Evolutionary conservation across 805 yeast genomes (phyloP).

Genomic region (Candida vaughaniae): DNA sequence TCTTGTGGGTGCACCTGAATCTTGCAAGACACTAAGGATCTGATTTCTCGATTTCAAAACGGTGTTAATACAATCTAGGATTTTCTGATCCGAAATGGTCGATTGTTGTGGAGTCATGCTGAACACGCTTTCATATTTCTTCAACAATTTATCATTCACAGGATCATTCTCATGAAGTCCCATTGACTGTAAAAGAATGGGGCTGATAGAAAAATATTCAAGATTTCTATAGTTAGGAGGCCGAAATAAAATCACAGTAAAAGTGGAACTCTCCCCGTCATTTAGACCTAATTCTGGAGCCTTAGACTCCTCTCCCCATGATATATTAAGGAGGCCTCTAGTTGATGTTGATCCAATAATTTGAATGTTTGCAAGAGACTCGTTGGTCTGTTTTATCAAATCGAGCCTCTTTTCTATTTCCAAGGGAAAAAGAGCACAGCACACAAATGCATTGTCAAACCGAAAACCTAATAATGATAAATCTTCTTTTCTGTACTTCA

Average conservation of each 20-base stretch:
- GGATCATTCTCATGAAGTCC: slow-evolving; percentile 13
- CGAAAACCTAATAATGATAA: slow-evolving; percentile 9
- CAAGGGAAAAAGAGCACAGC: slow-evolving; percentile 1
- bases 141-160: neutral
- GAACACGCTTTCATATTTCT: slow-evolving; percentile 1
- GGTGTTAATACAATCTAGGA: slow-evolving; percentile 34
- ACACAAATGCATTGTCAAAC: slow-evolving; percentile 7
- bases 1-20: neutral
- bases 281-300: slow-evolving; percentile 1
- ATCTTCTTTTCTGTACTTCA: slow-evolving; percentile 1
- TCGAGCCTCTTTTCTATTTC: neutral
- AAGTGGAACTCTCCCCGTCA: neutral
- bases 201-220: slow-evolving; percentile 76
- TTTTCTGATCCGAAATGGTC: slow-evolving; percentile 25
- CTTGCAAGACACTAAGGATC: neutral
- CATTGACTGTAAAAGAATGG: slow-evolving; percentile 63
- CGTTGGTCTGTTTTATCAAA: neutral
- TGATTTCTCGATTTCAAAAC: slow-evolving; percentile 20
- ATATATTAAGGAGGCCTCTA: neutral
- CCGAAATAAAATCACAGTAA: slow-evolving; percentile 44
- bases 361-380: neutral
- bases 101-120: slow-evolving; percentile 3
- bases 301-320: neutral
- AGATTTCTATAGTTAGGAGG: slow-evolving; percentile 71
- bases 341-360: slow-evolving; percentile 5